Evolutionary conservation across 2,329 filamentous ascomycete species (phyloP), one percentile per base, ranked within the genome.

Genomic region (Arthrobotrys musiformis): DNA sequence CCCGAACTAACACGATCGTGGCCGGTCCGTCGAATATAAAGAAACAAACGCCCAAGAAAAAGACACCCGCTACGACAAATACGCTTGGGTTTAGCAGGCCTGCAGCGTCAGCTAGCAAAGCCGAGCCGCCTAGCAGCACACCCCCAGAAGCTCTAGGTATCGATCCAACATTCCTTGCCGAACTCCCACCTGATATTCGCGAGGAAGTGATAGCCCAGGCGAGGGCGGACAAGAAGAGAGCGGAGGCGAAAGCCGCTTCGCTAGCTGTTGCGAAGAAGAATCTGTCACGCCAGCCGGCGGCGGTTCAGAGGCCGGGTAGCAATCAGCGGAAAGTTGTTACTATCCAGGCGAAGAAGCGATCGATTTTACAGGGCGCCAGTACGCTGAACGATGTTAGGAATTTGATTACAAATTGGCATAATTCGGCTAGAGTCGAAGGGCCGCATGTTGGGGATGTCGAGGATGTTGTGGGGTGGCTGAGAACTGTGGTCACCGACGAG

Each of bases 131-230:
- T 1, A 48, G 50, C 15, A 48, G 37, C n/a, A 73, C 67, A 15
- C 68, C 68, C 9, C 61, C 67, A 1, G 72, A 76, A 48, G 58
- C 64, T 28, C 60, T 76, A 37, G 72, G 72, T 13, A 76, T 76
- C 24, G 72, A 76, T 19, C 72, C 72, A 1, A 61, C 90, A 0
- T 94, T 97, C 81, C 89, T 98, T 1, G 89, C 91, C 0, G 93
- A 93, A 15, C 86, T 98, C 0, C 94, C 94, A 0, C 90, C 92
- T 79, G 92, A 97, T 54, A 88, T 97, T 54, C 89, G 92, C 11
- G 86, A 85, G 15, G 94, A 98, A 83, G 87, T 98, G 5, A 83
- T 97, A 1, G 90, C 89, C 1, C 74, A 78, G 24, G 74, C 74
- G 0, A 33, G 67, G 4, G 74, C 52, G 17, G 67, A 78, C 19